phyloP scores from a whole-genome alignment of 768 basidiomycete species.

The Lentinula lateritia region DNA sequence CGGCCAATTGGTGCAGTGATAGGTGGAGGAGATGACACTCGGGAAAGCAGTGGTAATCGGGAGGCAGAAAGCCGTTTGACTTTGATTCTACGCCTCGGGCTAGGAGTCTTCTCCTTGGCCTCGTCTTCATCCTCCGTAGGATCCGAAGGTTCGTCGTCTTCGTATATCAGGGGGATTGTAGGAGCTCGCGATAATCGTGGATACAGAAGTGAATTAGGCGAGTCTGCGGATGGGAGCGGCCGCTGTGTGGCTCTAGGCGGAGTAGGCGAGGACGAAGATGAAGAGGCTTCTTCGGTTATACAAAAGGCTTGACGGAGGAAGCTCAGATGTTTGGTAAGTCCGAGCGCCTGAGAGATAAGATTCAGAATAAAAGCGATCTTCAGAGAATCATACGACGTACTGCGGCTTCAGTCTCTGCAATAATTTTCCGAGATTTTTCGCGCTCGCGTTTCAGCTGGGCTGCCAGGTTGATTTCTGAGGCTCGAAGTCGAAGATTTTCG shows the following conservation, averaged over 20 bases:
- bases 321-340: constrained; percentile 59
- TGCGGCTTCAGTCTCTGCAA: constrained; percentile 70
- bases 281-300: constrained; percentile 25
- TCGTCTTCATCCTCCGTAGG: constrained; percentile 37
- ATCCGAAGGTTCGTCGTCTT: constrained; percentile 55
- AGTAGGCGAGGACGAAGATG: constrained; percentile 37
- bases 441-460: constrained; percentile 77
- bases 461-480: constrained; percentile 72
- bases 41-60: constrained; percentile 42
- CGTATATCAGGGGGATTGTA: constrained; percentile 59
- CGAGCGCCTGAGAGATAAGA: constrained; percentile 36
- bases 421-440: constrained; percentile 67
- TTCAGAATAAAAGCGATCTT: constrained; percentile 7
- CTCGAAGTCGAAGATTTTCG: constrained; percentile 77
- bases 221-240: constrained; percentile 33
- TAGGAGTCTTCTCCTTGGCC: constrained; percentile 19
- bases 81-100: constrained; percentile 34
- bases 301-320: constrained; percentile 60
- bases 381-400: constrained; percentile 31
- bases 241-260: constrained; percentile 45
- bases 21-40: constrained; percentile 33
- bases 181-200: constrained; percentile 61
- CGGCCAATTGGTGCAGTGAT: constrained; percentile 15
- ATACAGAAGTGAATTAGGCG: constrained; percentile 33
- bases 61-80: constrained; percentile 42